Evolutionary conservation across 768 basidiomycete species (phyloP), one percentile per base, ranked within the genome.

Genomic region (Boletales sp.): DNA sequence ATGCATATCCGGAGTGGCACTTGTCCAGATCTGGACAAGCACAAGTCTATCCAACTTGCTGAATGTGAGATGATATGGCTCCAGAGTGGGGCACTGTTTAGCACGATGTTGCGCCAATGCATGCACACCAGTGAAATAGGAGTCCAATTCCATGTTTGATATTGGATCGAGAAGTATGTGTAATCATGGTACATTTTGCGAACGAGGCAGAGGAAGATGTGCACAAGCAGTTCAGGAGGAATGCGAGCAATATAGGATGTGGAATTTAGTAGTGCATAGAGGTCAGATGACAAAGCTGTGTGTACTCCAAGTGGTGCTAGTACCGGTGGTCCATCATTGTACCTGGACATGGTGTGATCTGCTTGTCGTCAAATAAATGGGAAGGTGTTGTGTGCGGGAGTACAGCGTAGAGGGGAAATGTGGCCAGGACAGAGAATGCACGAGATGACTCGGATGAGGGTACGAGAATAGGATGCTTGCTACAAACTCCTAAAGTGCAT

Each of bases 1-100:
- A 40, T 34, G 38, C 15, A 34, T 24, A 59, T 21, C 19, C 40
- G 45, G 17, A 61, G 34, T 12, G 67, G 59, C 11, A 70, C 72
- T 56, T 63, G 67, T 46, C 74, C 76, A 0, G 76, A 78, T 9
- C 77, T 68, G 24, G 56, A 58, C 30, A 78, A 47, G 69, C 74
- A 72, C 52, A 71, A 74, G 32, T 69, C 59, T 9, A 67, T 67
- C 70, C 72, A 74, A 40, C 51, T 56, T 0, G 65, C 63, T 7
- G 63, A 64, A 2, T 45, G 55, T 29, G 72, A 63, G 9, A 66
- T 53, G 15, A 69, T 60, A 30, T 56, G 56, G 15, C 47, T 63
- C 76, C 78, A 80, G 29, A 79, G 63, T 15, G 41, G 51, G 2
- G 75, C 67, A 45, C 64, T 71, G 32, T 59, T 63, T 3, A 78